Percentiles rank a stretch among this genome's conserved stretches.
These are phyloP conservation scores for Syncephalastrum contaminatum DNA, from an alignment of 371 early-diverging fungal genomes.

Conservation along the genomic window DNA sequence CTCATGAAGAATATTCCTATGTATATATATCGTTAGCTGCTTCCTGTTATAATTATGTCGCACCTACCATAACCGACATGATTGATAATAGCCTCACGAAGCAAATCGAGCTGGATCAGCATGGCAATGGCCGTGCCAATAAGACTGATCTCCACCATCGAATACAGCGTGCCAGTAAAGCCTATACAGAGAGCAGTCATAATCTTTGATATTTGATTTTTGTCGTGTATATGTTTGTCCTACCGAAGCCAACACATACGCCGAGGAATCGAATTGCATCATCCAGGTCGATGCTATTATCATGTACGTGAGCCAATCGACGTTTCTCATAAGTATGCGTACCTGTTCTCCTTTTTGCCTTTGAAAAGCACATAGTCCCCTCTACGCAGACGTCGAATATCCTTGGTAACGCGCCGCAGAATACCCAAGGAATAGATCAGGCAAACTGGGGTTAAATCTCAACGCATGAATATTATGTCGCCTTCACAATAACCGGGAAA, in stretches of 20 bases:
- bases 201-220: not conserved
- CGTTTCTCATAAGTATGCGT: conserved; percentile 2
- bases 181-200: conserved; percentile 14
- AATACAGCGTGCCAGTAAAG: conserved; percentile 47
- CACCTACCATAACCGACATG: conserved; percentile 29
- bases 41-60: not conserved
- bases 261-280: conserved; percentile 51
- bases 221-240: not conserved
- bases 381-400: conserved; percentile 34
- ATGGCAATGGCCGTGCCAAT: conserved; percentile 34
- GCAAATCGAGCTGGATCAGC: conserved; percentile 30
- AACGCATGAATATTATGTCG: not conserved
- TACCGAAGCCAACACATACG: conserved; percentile 49
- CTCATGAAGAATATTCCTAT: conserved; percentile 42
- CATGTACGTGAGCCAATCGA: not conserved
- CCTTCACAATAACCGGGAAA: not conserved
- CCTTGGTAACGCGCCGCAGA: conserved; percentile 43
- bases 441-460: conserved; percentile 24
- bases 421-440: conserved; percentile 45
- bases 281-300: conserved; percentile 41
- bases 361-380: conserved; percentile 48
- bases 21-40: too few relatives aligned
- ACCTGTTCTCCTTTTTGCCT: conserved; percentile 46
- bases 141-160: conserved; percentile 38
- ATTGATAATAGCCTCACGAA: conserved; percentile 29